Evolutionary conservation across 2,329 filamentous ascomycete genomes (phyloP).

Genomic region (Parastagonospora avenae): DNA sequence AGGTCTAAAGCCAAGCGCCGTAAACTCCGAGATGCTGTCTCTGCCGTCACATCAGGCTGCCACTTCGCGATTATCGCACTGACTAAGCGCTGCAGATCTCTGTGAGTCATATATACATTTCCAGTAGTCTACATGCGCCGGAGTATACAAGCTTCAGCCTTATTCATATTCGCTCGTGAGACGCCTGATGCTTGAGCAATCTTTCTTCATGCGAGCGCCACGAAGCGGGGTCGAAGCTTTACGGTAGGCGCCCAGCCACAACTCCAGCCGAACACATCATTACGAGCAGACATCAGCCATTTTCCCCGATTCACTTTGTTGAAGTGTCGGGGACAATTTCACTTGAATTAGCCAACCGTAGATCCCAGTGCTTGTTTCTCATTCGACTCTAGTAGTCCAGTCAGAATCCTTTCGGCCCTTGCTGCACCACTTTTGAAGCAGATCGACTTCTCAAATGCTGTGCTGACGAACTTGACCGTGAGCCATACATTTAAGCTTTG

Average conservation of each 20-base stretch:
- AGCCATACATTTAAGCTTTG: too few species aligned
- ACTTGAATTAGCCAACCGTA: too few species aligned
- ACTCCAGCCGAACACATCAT: not conserved
- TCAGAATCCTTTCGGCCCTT: too few species aligned
- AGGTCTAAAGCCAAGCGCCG: too few species aligned
- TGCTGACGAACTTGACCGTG: too few species aligned
- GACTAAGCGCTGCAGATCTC: slow-evolving; percentile 11
- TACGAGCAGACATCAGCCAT: not conserved
- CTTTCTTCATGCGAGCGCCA: not conserved
- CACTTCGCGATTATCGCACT: slow-evolving; percentile 4
- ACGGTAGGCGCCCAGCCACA: not conserved
- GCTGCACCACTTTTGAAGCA: too few species aligned
- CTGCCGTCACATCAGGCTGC: slow-evolving; percentile 5
- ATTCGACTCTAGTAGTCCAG: too few species aligned
- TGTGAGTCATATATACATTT: slow-evolving; percentile 18
- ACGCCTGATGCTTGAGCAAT: not conserved
- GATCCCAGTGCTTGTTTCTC: too few species aligned
- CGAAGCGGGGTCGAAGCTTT: not conserved
- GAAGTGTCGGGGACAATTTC: too few species aligned
- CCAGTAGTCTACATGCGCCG: slow-evolving; percentile 2
- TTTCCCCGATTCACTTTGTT: not conserved
- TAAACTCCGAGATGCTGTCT: not conserved
- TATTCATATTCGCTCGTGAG: not conserved
- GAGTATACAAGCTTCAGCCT: slow-evolving; percentile 1
- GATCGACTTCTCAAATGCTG: too few species aligned